These are phyloP conservation scores for Styphnolobium japonicum DNA, from an alignment of 306 rosid species.

Conservation along the genomic window DNA sequence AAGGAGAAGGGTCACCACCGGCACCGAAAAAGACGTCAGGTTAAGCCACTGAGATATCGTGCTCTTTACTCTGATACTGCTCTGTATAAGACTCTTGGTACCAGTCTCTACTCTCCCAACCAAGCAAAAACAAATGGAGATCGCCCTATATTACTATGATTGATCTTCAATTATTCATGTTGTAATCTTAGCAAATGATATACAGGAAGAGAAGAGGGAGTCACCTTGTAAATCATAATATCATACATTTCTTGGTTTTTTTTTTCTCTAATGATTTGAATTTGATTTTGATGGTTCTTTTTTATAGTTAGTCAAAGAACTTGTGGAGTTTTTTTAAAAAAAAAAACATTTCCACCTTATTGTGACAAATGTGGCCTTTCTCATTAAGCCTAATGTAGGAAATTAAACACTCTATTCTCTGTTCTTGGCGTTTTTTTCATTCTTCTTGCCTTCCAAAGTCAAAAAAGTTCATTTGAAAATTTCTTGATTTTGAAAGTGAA, in stretches of 20 bases:
- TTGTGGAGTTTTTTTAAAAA: neutral
- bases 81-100: conserved; percentile 59
- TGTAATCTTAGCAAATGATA: neutral
- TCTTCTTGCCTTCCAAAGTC: neutral
- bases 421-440: neutral
- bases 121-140: neutral
- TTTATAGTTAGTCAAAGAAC: neutral
- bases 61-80: conserved; percentile 72
- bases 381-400: neutral
- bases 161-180: neutral
- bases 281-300: conserved; percentile 1
- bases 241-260: neutral
- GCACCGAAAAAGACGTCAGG: conserved; percentile 31
- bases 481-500: conserved; percentile 25
- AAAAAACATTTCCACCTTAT: neutral
- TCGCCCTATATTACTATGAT: neutral
- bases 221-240: conserved; percentile 21
- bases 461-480: conserved; percentile 24
- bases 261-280: too few relatives aligned
- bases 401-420: neutral
- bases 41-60: conserved; percentile 43
- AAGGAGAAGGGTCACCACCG: conserved; percentile 26
- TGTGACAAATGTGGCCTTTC: conserved; percentile 3
- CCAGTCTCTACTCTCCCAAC: conserved; percentile 48
- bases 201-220: neutral